Evolutionary conservation across 2,329 filamentous ascomycete genomes (phyloP).

Genomic region (Xylariaceae sp.): DNA sequence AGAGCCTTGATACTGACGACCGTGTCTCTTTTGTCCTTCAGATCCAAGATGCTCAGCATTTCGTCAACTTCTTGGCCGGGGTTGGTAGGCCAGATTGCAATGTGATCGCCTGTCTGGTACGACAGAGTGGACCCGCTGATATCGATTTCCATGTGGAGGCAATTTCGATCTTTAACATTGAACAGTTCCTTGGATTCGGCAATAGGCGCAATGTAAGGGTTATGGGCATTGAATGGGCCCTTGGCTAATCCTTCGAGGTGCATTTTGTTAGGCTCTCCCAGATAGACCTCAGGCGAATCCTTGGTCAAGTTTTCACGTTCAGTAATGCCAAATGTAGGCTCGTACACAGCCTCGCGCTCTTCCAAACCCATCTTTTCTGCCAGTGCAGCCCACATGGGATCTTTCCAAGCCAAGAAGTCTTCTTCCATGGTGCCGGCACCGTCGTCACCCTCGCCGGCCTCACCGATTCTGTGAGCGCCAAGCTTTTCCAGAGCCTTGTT

Average conservation of each 20-base stretch:
- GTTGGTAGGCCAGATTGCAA: conserved; percentile 96
- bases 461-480: conserved; percentile 78
- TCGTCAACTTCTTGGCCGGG: conserved; percentile 87
- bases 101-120: conserved; percentile 96
- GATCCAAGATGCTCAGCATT: conserved; percentile 74
- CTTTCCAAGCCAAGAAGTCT: conserved; percentile 98
- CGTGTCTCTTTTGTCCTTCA: conserved; percentile 69
- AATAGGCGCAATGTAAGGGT: conserved; percentile 94
- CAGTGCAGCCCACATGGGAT: conserved; percentile 93
- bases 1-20: conserved; percentile 88
- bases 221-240: conserved; percentile 93
- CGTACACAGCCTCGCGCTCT: conserved; percentile 94
- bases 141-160: conserved; percentile 92
- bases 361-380: conserved; percentile 80
- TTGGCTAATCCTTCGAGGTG: conserved; percentile 81
- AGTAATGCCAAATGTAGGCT: conserved; percentile 80
- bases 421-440: conserved; percentile 99
- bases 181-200: conserved; percentile 88
- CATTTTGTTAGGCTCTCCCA: conserved; percentile 94
- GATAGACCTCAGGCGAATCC: conserved; percentile 78
- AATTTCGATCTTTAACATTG: conserved; percentile 84
- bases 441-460: conserved; percentile 92
- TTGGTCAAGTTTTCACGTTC: conserved; percentile 69
- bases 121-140: conserved; percentile 82
- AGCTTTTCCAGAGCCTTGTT: conserved; percentile 75